Evolutionary conservation across 2,329 filamentous ascomycete species (phyloP), one percentile per base, ranked within the genome.

Genomic region (Bisporella sp.): DNA sequence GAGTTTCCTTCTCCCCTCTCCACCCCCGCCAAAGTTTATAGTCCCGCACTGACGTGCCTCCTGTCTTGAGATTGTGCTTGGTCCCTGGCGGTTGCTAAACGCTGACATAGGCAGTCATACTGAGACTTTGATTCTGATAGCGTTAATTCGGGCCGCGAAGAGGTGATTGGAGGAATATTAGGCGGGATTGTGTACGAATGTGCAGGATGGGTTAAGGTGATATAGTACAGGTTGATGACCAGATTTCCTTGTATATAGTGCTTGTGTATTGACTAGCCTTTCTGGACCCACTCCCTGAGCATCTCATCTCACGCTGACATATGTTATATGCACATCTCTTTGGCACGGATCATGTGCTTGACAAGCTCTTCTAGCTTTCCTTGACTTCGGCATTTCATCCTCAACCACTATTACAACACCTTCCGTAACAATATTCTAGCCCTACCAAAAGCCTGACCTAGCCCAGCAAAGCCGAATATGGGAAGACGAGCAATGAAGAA

Each of bases 51-150:
- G 49, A 53, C 46, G 37, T 55, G 31, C 11, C 44, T 52, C 13
- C 35, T 21, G 3, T 45, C 46, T 21, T 47, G 39, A 56, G 49
- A 52, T 50, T 53, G 51, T 54, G 49, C 54, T 55, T 53, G 46
- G 35, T n/a, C 35, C 35, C n/a, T 37, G 35, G 35, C 35, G 35
- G 35, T 37, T n/a, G n/a, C 4, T 37, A 4, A 4, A 37, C n/a
- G 35, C 35, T 4, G 35, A 4, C 35, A 37, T n/a, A 2, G n/a
- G 35, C 35, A 46, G 47, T 52, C 45, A 54, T 32, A 37, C 46
- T 13, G 47, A 52, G 47, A 54, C 52, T 50, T 48, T 54, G 41
- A 52, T 54, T 12, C 46, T 52, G 39, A 49, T 52, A 45, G 41
- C 32, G 4, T 47, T 52, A 30, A 54, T 56, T 13, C 50, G 48